Evolutionary conservation across 225 moss, liverwort and hornwort genomes (phyloP).

Genomic region (Sphagnum contortum): DNA sequence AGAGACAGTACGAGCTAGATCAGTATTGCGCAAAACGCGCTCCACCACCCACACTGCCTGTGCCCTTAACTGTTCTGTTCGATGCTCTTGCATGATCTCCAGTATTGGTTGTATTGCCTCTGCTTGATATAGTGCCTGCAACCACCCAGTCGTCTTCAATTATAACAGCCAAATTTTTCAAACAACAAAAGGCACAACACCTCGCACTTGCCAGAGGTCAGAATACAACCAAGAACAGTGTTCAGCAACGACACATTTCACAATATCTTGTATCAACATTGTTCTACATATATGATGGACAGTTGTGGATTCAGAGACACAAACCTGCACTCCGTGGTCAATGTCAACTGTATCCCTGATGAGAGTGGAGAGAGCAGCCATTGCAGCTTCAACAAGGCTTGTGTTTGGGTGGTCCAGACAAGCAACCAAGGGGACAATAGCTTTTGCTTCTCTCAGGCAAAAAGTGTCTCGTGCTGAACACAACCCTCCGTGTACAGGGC

Average conservation of each 20-base stretch:
- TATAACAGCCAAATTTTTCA: conserved; percentile 14
- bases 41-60: conserved; percentile 62
- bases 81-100: conserved; percentile 53
- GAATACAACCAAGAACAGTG: neutral
- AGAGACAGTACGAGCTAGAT: conserved; percentile 41
- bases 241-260: neutral
- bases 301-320: neutral
- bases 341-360: conserved; percentile 49
- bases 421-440: conserved; percentile 37
- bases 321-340: conserved; percentile 28
- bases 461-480: conserved; percentile 38
- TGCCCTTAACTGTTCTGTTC: conserved; percentile 45
- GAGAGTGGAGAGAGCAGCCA: conserved; percentile 47
- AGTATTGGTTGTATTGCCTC: conserved; percentile 42
- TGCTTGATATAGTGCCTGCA: conserved; percentile 33
- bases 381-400: conserved; percentile 49
- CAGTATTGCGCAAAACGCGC: conserved; percentile 49
- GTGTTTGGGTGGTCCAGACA: conserved; percentile 48
- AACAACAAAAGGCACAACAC: neutral
- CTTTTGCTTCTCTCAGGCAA: conserved; percentile 36
- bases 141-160: neutral
- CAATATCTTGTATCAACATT: neutral
- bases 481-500: conserved; percentile 42
- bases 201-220: neutral
- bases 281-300: neutral